phyloP scores from a whole-genome alignment of 176 grass and related monocot species.

The Hsuehochloa calcarea region DNA sequence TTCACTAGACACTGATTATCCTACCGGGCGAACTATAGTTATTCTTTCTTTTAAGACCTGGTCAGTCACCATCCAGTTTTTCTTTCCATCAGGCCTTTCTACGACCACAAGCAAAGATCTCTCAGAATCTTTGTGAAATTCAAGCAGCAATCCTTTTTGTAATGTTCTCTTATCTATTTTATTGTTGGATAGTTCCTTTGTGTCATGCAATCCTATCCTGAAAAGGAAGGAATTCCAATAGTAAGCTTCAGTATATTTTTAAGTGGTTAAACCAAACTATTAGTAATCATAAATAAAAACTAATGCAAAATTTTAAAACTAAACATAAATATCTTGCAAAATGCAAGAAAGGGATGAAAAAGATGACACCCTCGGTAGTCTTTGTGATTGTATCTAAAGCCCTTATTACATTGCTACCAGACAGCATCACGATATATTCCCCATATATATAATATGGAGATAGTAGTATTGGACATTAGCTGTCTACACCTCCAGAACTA shows the following conservation, averaged over 20 bases:
- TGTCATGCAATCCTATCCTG: slow-evolving; percentile 70
- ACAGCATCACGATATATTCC: background rate
- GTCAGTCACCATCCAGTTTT: slow-evolving; percentile 91
- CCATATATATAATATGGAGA: background rate
- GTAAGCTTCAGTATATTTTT: slow-evolving; percentile 16
- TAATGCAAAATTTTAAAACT: background rate
- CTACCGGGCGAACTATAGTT: slow-evolving; percentile 11
- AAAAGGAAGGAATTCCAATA: slow-evolving; percentile 7
- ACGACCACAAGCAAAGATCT: slow-evolving; percentile 77
- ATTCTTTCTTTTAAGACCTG: slow-evolving; percentile 50
- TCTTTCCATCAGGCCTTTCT: slow-evolving; percentile 86
- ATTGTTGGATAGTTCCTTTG: slow-evolving; percentile 59
- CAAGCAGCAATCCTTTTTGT: slow-evolving; percentile 77
- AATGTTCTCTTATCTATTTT: slow-evolving; percentile 68
- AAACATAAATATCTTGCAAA: background rate
- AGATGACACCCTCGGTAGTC: background rate
- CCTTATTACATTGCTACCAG: background rate
- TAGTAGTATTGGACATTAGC: background rate
- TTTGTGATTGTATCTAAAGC: background rate
- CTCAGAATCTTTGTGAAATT: slow-evolving; percentile 91
- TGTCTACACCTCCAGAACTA: background rate
- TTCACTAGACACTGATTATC: slow-evolving; percentile 9
- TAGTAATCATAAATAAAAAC: background rate
- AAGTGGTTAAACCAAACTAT: slow-evolving; percentile 1
- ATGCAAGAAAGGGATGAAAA: background rate